A percentile compares a stretch with the other conserved stretches of the same genome.
Conservation (phyloP, 352 stramenopile species). For the Pythium aristosporum region DNA sequence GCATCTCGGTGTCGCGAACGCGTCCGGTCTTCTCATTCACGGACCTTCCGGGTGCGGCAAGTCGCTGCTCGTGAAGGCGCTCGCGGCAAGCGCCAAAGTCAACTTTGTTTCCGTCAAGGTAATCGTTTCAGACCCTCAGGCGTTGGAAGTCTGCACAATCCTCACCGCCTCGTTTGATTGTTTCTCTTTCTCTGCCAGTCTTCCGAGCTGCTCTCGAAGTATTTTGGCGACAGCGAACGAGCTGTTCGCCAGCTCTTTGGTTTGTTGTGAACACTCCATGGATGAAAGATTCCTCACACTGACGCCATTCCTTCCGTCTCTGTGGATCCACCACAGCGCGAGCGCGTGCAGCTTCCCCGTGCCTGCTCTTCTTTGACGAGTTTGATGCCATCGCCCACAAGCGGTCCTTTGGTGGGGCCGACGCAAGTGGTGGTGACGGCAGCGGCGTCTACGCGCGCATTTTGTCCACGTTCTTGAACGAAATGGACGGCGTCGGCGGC, state of each 20-base stretch:
- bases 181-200: slow-evolving; percentile 34
- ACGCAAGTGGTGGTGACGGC: slow-evolving; percentile 37
- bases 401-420: slow-evolving; percentile 47
- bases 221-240: slow-evolving; percentile 86
- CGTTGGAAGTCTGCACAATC: no score
- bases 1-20: slow-evolving; percentile 62
- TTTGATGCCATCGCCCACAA: slow-evolving; percentile 84
- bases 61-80: slow-evolving; percentile 64
- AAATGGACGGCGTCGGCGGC: slow-evolving; percentile 80
- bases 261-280: slow-evolving; percentile 14
- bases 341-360: slow-evolving; percentile 66
- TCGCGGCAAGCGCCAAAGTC: slow-evolving; percentile 58
- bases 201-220: slow-evolving; percentile 84
- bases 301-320: no score
- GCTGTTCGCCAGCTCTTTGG: slow-evolving; percentile 79
- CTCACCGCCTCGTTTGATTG: neutral
- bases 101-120: slow-evolving; percentile 87
- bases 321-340: slow-evolving; percentile 37
- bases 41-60: slow-evolving; percentile 83
- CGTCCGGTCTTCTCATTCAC: slow-evolving; percentile 75
- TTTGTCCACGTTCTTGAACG: slow-evolving; percentile 82
- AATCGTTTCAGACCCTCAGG: no score
- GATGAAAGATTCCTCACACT: neutral
- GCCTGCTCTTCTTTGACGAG: slow-evolving; percentile 85
- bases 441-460: slow-evolving; percentile 74